Evolutionary conservation across 257 asterid genomes (phyloP), one percentile per base, ranked within the genome.

Genomic region (Jacaranda copaia): DNA sequence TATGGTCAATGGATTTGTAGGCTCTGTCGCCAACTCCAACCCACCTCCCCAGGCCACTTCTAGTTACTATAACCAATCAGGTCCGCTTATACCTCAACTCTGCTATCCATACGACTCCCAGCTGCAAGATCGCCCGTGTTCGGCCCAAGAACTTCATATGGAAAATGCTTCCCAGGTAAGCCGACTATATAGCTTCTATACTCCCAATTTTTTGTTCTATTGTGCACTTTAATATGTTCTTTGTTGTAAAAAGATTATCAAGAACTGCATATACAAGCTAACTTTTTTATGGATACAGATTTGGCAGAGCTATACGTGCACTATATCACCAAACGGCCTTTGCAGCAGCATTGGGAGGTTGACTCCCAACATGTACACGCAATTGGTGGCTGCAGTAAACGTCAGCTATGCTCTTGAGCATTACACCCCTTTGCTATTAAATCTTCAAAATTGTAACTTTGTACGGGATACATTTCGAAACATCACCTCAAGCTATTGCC

Each of bases 381-480:
- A 85, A 65, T 19, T 85, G 7, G 76, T 77, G 20, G 68, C 89
- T 1, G 97, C 99, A 3, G 89, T 91, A 43, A 91, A 93, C 80
- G 89, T 91, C 38, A 93, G 97, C 84, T 93, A 88, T 7, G 99
- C 91, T 0, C 98, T 96, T 35, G 90, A 93, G 73, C 92, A 89
- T 55, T 96, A 96, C n/a, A 75, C 97, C 6, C 99, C 96, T 0
- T 90, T 84, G 0, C 64, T 96, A 40, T 87, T 96, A 40, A 90
- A 82, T 80, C 90, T 96, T 18, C 93, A 93, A 82, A 93, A 96
- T 81, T 96, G 99, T 75, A 83, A 96, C 72, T 95, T 95, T 10
- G 99, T 96, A 3, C 96, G 99, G 0, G 97, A 91, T n/a, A 80
- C 99, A 0, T 93, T 96, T 64, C 73, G 77, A 5, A 92, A 93